Percentiles rank a stretch among this genome's conserved stretches.
phyloP scores from a whole-genome alignment of 2,329 filamentous ascomycete species.

The Karstenula rhodostoma region DNA sequence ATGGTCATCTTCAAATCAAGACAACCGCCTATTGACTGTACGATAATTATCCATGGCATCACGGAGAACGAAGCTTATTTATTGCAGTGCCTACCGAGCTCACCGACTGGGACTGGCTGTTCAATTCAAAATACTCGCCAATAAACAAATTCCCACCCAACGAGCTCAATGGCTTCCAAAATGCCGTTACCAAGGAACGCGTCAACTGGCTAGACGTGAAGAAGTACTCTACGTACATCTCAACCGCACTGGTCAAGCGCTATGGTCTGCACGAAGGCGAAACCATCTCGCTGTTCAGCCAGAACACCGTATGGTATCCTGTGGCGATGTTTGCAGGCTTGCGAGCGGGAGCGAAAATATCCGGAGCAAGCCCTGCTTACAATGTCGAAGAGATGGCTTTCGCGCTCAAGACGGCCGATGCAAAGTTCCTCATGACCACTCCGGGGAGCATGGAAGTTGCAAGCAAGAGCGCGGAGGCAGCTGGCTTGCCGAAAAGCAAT shows the following conservation, averaged over 20 bases:
- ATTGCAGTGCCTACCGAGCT: slow-evolving; percentile 60
- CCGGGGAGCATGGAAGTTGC: slow-evolving; percentile 64
- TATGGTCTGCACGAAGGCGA: slow-evolving; percentile 64
- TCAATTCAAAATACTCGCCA: slow-evolving; percentile 64
- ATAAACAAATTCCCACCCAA: slow-evolving; percentile 50
- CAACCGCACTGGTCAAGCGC: slow-evolving; percentile 65
- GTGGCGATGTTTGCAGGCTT: slow-evolving; percentile 67
- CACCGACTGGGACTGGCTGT: slow-evolving; percentile 69
- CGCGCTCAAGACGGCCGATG: slow-evolving; percentile 65
- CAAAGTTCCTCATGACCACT: slow-evolving; percentile 67
- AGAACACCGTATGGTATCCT: slow-evolving; percentile 73
- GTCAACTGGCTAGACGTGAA: slow-evolving; percentile 68
- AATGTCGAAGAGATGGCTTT: slow-evolving; percentile 74
- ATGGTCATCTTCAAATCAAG: slow-evolving; percentile 54
- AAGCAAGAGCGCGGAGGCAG: slow-evolving; percentile 61
- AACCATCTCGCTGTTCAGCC: slow-evolving; percentile 68
- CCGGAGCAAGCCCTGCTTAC: slow-evolving; percentile 70
- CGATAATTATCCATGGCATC: not conserved
- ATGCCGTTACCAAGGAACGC: slow-evolving; percentile 66
- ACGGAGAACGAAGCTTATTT: slow-evolving; percentile 15
- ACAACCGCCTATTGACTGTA: slow-evolving; percentile 53
- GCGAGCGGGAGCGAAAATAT: slow-evolving; percentile 64
- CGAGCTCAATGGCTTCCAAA: slow-evolving; percentile 62
- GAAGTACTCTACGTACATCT: slow-evolving; percentile 64
- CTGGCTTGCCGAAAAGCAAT: slow-evolving; percentile 60